phyloP scores from a whole-genome alignment of 192 early-diverging fungal species.

The Coemansia sp. region DNA sequence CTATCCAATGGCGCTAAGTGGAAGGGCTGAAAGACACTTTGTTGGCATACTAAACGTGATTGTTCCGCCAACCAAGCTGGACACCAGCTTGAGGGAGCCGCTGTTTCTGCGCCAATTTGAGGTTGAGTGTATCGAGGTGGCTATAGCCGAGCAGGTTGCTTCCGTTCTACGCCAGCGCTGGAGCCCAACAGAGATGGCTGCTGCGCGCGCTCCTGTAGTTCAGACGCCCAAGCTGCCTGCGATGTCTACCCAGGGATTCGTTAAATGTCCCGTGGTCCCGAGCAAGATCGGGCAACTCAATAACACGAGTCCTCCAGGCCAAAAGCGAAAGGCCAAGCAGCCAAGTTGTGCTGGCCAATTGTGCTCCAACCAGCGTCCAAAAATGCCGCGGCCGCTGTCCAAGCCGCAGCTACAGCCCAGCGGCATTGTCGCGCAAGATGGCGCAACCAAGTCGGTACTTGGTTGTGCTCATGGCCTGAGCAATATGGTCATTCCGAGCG shows the following conservation, averaged over 20 bases:
- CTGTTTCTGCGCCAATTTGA: conserved; percentile 13
- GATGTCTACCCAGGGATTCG: not conserved
- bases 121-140: conserved; percentile 11
- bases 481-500: conserved; percentile 5
- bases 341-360: not conserved
- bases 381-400: not conserved
- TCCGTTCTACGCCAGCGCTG: not conserved
- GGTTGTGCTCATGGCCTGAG: not conserved
- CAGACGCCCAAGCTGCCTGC: not conserved
- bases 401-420: not conserved
- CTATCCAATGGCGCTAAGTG: not conserved
- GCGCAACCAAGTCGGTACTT: not conserved
- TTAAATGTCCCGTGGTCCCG: not conserved
- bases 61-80: conserved; percentile 16
- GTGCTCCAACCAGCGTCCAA: not conserved
- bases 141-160: conserved; percentile 4
- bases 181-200: not conserved
- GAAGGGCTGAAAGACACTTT: not conserved
- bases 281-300: not conserved
- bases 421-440: not conserved
- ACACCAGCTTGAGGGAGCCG: conserved; percentile 17
- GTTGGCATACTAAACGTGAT: conserved; percentile 22
- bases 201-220: not conserved
- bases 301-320: not conserved
- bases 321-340: conserved; percentile 6